Evolutionary conservation across 2,329 filamentous ascomycete species (phyloP), one percentile per base, ranked within the genome.

Genomic region (Cordyceps sp.): DNA sequence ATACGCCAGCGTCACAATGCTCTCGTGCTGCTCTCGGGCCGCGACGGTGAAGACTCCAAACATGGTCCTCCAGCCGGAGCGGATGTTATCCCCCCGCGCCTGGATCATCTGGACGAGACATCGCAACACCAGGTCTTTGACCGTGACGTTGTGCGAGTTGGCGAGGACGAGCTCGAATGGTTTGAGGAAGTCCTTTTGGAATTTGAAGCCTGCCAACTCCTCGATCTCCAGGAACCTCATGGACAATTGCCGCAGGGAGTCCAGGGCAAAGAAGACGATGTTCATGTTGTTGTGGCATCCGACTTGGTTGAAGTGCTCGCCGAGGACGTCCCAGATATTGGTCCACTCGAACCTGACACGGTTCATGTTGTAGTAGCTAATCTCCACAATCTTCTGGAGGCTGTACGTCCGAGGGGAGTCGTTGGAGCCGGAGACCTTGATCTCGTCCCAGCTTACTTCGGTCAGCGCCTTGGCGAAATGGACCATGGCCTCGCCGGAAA

Each of bases 31-130:
- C 49, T 96, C 92, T 38, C 79, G 70, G 14, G 92, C 90, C 19
- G 92, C 90, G 24, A 96, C 85, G 2, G 88, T 94, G 49, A 98
- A 98, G 20, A 94, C 88, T 4, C 88, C 90, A 55, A 99, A 96
- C 88, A 99, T 98, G 15, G 92, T 96, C 50, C 90, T 79, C 90
- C 90, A 99, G 5, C 90, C 90, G 25, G 86, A 94, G 32, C 88
- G 78, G 47, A 99, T 98, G 44, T 96, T 96, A 54, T 94, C 81
- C 6, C 92, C 92, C 36, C 83, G 72, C 21, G 88, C 86, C 58
- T 98, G 90, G 30, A 98, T 93, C 92, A 99, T 98, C 55, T 99
- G 92, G 35, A 94, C 92, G 38, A 99, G 62, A 50, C 92, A 99
- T 27, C 88, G 75, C 17, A 99, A 62, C 29, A 93, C 84, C 79